phyloP scores from a whole-genome alignment of 129 eudicot species.

The Flaveria linearis region DNA sequence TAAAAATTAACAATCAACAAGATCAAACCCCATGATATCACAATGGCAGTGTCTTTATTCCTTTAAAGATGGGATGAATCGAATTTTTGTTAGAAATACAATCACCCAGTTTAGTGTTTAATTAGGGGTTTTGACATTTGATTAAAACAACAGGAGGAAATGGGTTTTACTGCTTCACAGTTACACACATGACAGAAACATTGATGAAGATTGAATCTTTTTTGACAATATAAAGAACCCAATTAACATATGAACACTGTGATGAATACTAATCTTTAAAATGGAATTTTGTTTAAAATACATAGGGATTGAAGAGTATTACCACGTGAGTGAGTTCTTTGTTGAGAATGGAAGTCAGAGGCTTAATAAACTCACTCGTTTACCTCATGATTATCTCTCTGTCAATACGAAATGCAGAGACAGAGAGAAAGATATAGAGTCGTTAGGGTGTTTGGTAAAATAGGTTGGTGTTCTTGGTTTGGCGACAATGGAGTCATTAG shows the following conservation, averaged over 20 bases:
- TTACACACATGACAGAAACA: not conserved
- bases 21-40: too few relatives aligned
- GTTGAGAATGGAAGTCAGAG: not conserved
- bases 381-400: constrained; percentile 24
- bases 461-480: constrained; percentile 28
- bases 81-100: too few relatives aligned
- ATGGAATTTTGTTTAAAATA: not conserved
- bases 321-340: constrained; percentile 10
- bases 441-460: constrained; percentile 22
- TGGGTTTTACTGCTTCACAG: too few relatives aligned
- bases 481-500: constrained; percentile 22
- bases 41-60: too few relatives aligned
- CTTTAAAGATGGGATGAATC: too few relatives aligned
- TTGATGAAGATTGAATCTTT: constrained; percentile 17
- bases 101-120: too few relatives aligned
- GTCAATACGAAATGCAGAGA: constrained; percentile 19
- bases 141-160: too few relatives aligned
- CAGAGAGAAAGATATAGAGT: constrained; percentile 16
- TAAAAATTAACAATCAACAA: not conserved
- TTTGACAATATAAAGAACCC: constrained; percentile 5
- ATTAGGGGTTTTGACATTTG: too few relatives aligned
- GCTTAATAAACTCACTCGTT: constrained; percentile 14
- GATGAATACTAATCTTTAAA: not conserved
- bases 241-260: constrained; percentile 12
- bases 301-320: constrained; percentile 18